These are phyloP conservation scores for Ophiostoma montium DNA, from an alignment of 2,329 filamentous ascomycete species.

Conservation along the genomic window DNA sequence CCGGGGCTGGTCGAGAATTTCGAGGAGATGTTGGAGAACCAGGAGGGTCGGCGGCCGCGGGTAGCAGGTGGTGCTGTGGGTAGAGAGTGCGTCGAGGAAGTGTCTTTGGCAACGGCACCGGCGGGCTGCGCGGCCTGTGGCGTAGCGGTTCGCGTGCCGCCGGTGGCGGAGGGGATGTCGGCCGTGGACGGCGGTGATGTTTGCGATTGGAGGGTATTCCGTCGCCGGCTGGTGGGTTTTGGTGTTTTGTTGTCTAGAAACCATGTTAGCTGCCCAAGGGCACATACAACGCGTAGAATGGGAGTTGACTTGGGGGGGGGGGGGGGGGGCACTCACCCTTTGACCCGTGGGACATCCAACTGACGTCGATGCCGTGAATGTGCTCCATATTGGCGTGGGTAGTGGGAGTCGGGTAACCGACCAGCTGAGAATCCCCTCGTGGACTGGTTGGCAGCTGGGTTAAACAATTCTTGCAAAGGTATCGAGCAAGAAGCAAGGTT, in stretches of 20 bases:
- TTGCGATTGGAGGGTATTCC: constrained; percentile 17
- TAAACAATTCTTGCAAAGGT: neutral
- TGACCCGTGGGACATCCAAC: constrained; percentile 73
- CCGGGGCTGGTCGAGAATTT: constrained; percentile 57
- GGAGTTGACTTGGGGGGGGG: too few relatives aligned
- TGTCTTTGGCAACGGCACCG: neutral
- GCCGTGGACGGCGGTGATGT: neutral
- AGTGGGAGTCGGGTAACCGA: neutral
- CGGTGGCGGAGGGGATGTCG: neutral
- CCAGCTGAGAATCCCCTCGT: neutral
- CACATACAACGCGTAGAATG: neutral
- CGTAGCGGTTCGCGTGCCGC: neutral
- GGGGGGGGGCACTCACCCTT: constrained; percentile 63
- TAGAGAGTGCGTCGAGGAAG: constrained; percentile 1
- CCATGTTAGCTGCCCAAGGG: neutral
- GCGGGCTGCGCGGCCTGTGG: neutral
- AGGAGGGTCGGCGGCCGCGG: constrained; percentile 53
- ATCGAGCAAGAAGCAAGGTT: neutral
- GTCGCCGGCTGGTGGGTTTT: constrained; percentile 15
- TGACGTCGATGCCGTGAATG: constrained; percentile 71
- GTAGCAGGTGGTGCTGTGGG: constrained; percentile 9
- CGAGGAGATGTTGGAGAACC: constrained; percentile 86
- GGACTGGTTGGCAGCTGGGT: neutral
- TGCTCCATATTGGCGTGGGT: constrained; percentile 49
- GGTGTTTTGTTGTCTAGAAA: constrained; percentile 18